These are phyloP conservation scores for Exophiala sp. DNA, from an alignment of 2,329 filamentous ascomycete species.

Conservation along the genomic window DNA sequence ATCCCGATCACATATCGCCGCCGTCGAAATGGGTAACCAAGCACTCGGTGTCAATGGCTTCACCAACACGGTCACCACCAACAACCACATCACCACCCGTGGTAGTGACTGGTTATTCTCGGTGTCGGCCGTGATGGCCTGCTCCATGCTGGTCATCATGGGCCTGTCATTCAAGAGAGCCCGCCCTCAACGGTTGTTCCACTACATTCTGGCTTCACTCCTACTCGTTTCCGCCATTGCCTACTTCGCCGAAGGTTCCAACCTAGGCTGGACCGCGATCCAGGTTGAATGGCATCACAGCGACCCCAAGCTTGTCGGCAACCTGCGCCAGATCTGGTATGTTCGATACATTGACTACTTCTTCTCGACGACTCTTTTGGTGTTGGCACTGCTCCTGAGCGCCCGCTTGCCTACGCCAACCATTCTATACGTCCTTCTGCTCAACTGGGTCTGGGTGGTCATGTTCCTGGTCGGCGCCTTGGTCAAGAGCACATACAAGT, in stretches of 20 bases:
- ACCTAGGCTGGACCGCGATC: conserved; percentile 59
- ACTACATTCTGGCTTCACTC: conserved; percentile 28
- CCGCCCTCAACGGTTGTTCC: conserved; percentile 23
- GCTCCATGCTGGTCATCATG: conserved; percentile 22
- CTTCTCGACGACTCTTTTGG: conserved; percentile 58
- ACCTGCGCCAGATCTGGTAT: conserved; percentile 60
- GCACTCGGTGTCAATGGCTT: conserved; percentile 27
- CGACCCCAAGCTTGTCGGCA: conserved; percentile 43
- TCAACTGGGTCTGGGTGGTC: conserved; percentile 63
- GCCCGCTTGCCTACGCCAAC: conserved; percentile 60
- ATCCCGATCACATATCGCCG: not conserved
- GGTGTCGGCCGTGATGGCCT: conserved; percentile 23
- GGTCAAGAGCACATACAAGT: conserved; percentile 56
- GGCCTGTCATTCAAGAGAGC: conserved; percentile 24
- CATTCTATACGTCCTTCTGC: conserved; percentile 55
- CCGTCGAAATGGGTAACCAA: conserved; percentile 24
- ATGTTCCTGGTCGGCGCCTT: conserved; percentile 61
- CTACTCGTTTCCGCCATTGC: conserved; percentile 44
- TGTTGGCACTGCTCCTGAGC: conserved; percentile 58
- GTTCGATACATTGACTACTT: conserved; percentile 61
- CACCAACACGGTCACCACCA: conserved; percentile 28
- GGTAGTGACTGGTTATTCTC: conserved; percentile 29
- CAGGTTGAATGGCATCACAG: conserved; percentile 52
- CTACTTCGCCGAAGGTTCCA: conserved; percentile 63
- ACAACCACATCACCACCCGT: conserved; percentile 29